These are phyloP conservation scores for Diaporthe sp. DNA, from an alignment of 2,329 filamentous ascomycete genomes.

Conservation along the genomic window DNA sequence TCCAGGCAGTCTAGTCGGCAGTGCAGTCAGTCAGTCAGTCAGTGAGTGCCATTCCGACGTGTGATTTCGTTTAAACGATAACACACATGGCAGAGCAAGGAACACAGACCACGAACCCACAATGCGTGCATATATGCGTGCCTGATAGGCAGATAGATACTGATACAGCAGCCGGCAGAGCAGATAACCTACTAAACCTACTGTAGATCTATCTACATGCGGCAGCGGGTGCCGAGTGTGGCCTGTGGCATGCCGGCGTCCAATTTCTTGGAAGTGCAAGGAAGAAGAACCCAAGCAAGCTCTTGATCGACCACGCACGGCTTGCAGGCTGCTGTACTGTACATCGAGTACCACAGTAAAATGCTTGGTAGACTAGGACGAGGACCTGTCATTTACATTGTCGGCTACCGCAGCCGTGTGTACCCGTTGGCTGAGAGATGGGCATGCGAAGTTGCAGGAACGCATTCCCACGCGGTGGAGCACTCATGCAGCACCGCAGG, in stretches of 20 bases:
- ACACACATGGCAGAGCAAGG: conserved; percentile 12
- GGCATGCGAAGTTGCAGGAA: conserved; percentile 3
- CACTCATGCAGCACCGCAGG: conserved; percentile 27
- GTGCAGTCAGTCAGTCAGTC: not conserved
- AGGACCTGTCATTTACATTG: conserved; percentile 13
- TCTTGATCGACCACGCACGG: conserved; percentile 7
- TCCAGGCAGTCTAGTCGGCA: not conserved
- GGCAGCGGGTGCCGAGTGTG: conserved; percentile 9
- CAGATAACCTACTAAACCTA: conserved; percentile 3
- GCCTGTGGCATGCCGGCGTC: conserved; percentile 1
- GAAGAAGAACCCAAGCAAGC: not conserved
- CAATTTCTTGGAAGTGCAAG: conserved; percentile 1
- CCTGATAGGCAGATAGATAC: not conserved
- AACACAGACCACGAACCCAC: not conserved
- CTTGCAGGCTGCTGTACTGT: no score
- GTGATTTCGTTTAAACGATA: not conserved
- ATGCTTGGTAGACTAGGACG: not conserved
- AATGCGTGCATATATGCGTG: not conserved
- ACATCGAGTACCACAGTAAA: not conserved
- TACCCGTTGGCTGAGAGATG: conserved; percentile 4
- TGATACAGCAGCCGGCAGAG: not conserved
- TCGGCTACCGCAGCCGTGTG: not conserved
- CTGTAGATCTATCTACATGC: conserved; percentile 9
- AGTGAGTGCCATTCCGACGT: not conserved
- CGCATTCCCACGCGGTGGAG: conserved; percentile 7